Evolutionary conservation across 306 rosid genomes (phyloP).

Genomic region (Gillenia trifoliata): DNA sequence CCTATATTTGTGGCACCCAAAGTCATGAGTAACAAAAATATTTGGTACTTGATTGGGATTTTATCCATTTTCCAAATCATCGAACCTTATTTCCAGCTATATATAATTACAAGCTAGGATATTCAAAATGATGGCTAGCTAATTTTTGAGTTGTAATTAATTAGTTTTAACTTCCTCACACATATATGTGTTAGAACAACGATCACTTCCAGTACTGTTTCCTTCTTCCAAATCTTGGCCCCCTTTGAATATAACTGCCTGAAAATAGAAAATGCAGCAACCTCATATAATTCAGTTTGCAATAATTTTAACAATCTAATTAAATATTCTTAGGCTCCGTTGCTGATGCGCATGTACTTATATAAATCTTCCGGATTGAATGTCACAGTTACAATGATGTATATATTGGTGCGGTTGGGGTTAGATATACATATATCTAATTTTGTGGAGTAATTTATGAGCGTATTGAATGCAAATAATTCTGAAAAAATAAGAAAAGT

Average conservation of each 20-base stretch:
- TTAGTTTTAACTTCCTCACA: not conserved
- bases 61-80: not conserved
- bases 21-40: not conserved
- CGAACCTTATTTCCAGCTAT: not conserved
- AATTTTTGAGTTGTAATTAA: not conserved
- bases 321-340: not conserved
- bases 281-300: not conserved
- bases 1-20: not conserved
- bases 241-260: constrained; percentile 43
- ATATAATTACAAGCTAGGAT: not conserved
- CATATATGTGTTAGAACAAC: not conserved
- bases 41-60: not conserved
- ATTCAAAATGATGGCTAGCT: not conserved
- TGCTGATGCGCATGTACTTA: no score
- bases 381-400: not conserved
- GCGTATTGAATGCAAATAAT: constrained; percentile 3
- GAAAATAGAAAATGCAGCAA: constrained; percentile 17
- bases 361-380: not conserved
- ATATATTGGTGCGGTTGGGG: not conserved
- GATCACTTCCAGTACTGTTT: constrained; percentile 12
- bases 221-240: constrained; percentile 34
- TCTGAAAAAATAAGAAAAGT: not conserved
- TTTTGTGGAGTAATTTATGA: not conserved
- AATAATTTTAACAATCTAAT: not conserved
- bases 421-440: not conserved